Conservation (phyloP, 768 basidiomycete genomes). For the Macrocybe gigantea region DNA sequence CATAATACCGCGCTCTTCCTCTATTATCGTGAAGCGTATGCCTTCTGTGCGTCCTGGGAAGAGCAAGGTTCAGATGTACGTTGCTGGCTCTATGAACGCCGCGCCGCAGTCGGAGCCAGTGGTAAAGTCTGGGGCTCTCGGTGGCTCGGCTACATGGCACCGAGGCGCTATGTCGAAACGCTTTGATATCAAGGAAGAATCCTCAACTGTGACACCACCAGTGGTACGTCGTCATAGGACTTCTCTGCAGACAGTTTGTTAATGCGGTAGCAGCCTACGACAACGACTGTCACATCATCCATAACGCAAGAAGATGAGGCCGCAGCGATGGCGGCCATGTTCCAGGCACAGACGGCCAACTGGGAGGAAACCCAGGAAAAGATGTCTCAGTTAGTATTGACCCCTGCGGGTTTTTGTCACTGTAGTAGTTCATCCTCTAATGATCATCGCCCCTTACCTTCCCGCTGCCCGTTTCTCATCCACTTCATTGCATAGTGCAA, state of each 20-base stretch:
- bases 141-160: constrained; percentile 45
- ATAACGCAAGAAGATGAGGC: constrained; percentile 76
- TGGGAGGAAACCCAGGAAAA: constrained; percentile 99
- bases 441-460: constrained; percentile 49
- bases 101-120: constrained; percentile 45
- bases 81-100: constrained; percentile 39
- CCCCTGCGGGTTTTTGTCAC: constrained; percentile 48
- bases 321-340: constrained; percentile 97
- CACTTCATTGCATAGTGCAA: constrained; percentile 44
- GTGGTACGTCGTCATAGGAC: constrained; percentile 17
- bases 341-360: constrained; percentile 87
- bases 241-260: constrained; percentile 1
- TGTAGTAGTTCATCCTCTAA: constrained; percentile 72
- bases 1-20: constrained; percentile 91
- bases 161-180: constrained; percentile 80
- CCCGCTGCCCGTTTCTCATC: constrained; percentile 18
- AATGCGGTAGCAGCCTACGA: constrained; percentile 5
- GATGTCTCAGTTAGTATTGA: constrained; percentile 96
- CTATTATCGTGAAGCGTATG: constrained; percentile 87
- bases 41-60: constrained; percentile 78
- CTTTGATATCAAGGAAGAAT: constrained; percentile 82
- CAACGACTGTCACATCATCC: constrained; percentile 27
- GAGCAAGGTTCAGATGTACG: constrained; percentile 76
- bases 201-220: constrained; percentile 27
- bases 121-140: constrained; percentile 23